A percentile compares a stretch with the other conserved stretches of the same genome.
phyloP scores from a whole-genome alignment of 208 protist species.

The Leishmania arabica region DNA sequence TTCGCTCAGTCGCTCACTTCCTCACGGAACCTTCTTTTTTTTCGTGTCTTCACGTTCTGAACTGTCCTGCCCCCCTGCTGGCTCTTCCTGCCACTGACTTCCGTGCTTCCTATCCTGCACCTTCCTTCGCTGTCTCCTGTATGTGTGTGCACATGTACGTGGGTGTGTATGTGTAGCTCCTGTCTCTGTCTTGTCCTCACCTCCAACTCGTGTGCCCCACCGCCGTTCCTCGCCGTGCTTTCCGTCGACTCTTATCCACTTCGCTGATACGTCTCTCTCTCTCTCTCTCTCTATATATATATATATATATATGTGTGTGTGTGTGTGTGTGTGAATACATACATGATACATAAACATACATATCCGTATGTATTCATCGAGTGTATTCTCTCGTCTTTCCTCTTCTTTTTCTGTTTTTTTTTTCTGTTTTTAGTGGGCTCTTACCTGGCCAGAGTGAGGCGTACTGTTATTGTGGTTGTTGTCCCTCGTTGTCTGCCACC shows the following conservation, averaged over 20 bases:
- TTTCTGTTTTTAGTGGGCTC: background rate
- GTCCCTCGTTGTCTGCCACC: background rate
- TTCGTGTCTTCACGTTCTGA: background rate
- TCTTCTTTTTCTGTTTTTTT: background rate
- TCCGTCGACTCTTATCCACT: background rate
- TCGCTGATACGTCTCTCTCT: background rate
- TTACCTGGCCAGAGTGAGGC: too few species aligned
- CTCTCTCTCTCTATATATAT: too few species aligned
- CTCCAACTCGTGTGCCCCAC: background rate
- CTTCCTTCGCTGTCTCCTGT: constrained; percentile 2
- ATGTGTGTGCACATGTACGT: background rate
- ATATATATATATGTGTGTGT: too few species aligned
- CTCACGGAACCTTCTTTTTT: background rate
- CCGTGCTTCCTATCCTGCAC: background rate
- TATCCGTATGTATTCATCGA: background rate
- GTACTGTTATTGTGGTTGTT: background rate
- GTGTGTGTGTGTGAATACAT: too few species aligned
- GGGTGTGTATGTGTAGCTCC: background rate
- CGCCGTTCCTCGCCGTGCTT: background rate
- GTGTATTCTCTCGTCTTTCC: background rate
- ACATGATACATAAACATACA: background rate
- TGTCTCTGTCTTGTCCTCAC: background rate
- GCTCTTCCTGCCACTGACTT: background rate
- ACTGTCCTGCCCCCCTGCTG: background rate
- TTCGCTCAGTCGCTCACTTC: background rate